A percentile compares a stretch with the other conserved stretches of the same genome.
phyloP scores from a whole-genome alignment of 1,284 basidiomycete genomes.

The Malassezia furfur region DNA sequence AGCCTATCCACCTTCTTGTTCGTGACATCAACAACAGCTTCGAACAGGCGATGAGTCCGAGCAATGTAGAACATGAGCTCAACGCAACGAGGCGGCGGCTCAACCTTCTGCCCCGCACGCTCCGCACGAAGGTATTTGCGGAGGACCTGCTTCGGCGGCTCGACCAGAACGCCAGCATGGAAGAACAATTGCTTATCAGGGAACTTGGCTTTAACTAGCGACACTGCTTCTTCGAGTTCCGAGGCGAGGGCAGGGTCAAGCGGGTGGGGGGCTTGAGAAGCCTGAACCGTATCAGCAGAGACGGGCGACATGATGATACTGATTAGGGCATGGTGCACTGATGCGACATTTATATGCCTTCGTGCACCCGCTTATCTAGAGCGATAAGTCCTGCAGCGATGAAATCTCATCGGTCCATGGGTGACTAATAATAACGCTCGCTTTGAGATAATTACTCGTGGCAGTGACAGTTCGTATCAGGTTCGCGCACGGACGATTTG shows the following conservation, averaged over 20 bases:
- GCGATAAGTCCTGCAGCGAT: too few relatives aligned
- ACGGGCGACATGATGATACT: not conserved
- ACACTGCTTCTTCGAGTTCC: slow-evolving; percentile 9
- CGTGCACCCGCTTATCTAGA: too few relatives aligned
- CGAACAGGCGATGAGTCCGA: slow-evolving; percentile 7
- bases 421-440: too few relatives aligned
- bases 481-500: too few relatives aligned
- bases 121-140: slow-evolving; percentile 10
- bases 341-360: too few relatives aligned
- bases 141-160: slow-evolving; percentile 6
- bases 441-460: too few relatives aligned
- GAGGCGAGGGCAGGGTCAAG: slow-evolving; percentile 6
- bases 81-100: slow-evolving; percentile 5
- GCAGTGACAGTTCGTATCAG: too few relatives aligned
- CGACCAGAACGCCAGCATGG: slow-evolving; percentile 7
- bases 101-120: not conserved
- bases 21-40: slow-evolving; percentile 7
- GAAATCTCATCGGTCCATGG: too few relatives aligned
- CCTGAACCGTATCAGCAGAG: not conserved
- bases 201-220: not conserved
- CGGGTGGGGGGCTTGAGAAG: not conserved
- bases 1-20: not conserved
- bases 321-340: too few relatives aligned
- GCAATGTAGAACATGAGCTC: not conserved
- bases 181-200: not conserved